Percentiles rank a stretch among this genome's conserved stretches.
phyloP scores from a whole-genome alignment of 495 filamentous ascomycete species.

The Podospora pseudopauciseta region DNA sequence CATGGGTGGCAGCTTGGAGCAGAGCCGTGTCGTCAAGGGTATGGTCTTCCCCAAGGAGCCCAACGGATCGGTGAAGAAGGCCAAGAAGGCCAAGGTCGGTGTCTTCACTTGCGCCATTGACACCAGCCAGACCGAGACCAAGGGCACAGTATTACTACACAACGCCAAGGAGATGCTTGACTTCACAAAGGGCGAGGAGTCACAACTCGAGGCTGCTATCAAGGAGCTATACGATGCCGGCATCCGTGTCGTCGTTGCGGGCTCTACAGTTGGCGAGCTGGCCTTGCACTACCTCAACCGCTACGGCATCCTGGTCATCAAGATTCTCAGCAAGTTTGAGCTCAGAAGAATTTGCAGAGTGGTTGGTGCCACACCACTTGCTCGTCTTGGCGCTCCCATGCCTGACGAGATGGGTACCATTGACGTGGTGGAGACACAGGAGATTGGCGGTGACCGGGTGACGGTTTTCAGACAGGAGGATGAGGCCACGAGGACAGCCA shows the following conservation, averaged over 20 bases:
- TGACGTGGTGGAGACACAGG: constrained; percentile 94
- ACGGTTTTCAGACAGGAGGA: constrained; percentile 98
- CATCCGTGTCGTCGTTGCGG: constrained; percentile 84
- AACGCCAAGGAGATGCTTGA: constrained; percentile 98
- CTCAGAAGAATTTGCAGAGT: constrained; percentile 90
- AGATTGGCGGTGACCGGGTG: constrained; percentile 97
- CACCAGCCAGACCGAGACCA: constrained; percentile 94
- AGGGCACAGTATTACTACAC: constrained; percentile 97
- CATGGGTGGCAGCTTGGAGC: constrained; percentile 93
- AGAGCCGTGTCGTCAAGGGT: constrained; percentile 91
- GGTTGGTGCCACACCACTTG: constrained; percentile 91
- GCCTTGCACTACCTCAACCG: constrained; percentile 97
- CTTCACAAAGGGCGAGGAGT: constrained; percentile 96
- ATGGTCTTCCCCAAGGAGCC: constrained; percentile 98
- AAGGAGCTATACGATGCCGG: constrained; percentile 96
- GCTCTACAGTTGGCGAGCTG: constrained; percentile 87
- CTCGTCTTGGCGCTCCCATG: constrained; percentile 95
- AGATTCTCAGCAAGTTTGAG: constrained; percentile 98
- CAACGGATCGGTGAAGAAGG: constrained; percentile 84
- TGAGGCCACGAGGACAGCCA: constrained; percentile 86
- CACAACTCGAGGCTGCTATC: constrained; percentile 80
- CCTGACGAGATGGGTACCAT: constrained; percentile 97
- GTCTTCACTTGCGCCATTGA: constrained; percentile 97
- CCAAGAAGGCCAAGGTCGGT: constrained; percentile 87
- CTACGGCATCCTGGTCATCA: constrained; percentile 92